Base-by-base conservation (phyloP, 225 moss, liverwort and hornwort species). In the Asterella californica region DNA sequence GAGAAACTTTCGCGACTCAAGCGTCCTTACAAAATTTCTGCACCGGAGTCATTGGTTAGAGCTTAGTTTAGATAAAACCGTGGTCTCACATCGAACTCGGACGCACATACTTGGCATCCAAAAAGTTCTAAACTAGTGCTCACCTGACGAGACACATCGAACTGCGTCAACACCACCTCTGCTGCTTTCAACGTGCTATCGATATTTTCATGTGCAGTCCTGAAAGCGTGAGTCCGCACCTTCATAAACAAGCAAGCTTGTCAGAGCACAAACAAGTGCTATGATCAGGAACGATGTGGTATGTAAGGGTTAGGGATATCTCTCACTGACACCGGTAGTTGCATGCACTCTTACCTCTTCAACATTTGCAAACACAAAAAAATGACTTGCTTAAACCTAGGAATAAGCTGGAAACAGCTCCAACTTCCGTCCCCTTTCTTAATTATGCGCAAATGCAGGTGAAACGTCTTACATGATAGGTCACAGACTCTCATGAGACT, bases 191-290 rank as follows among this genome's bases (percentile, higher is more conserved):
- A 72, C 70, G 90, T 90, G 78, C 27, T 80, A 49, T 93, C 93
- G 68, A 93, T 90, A 80, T 91, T 90, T 82, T 95, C 88, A 69
- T 93, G 95, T 18, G 90, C 89, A 81, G 91, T 93, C 79, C 89
- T 81, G 71, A 90, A 95, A 70, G 91, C 89, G 82, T 95, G 93
- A 59, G 88, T 93, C 66, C 78, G 90, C 24, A 93, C 88, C 93
- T 93, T 76, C 65, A 77, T 67, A 47, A 2, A 37, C 54, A 27
- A 83, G 54, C 61, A 76, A 74, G 47, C 18, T 66, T 48, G 38
- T 76, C 64, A 75, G 48, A 10, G 27, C 29, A 30, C 47, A 11
- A 38, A 37, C 32, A 29, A 0, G 30, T 10, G 15, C 42, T 42
- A 7, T 42, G 42, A 1, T 32, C 46, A 2, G 59, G 42, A 68